Conservation (phyloP, 805 yeast species). For the Zygotorulaspora chibaensis region DNA sequence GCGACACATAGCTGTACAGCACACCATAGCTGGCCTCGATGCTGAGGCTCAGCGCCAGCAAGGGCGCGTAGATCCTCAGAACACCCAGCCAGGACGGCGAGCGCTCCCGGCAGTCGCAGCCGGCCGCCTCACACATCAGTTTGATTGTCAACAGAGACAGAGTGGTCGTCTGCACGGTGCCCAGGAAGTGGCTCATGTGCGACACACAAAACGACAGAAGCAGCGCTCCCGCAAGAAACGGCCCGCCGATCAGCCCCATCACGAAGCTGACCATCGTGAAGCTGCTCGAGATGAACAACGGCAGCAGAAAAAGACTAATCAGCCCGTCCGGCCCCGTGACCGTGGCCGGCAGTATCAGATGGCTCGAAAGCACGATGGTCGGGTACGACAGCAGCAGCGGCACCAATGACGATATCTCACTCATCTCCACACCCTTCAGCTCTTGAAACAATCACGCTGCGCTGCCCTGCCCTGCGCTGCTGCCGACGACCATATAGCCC, state of each 20-base stretch:
- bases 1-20: slow-evolving; percentile 1
- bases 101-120: not conserved
- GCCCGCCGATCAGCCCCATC: not conserved
- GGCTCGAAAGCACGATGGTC: slow-evolving; percentile 30
- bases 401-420: slow-evolving; percentile 19
- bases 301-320: slow-evolving; percentile 15
- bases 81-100: not conserved
- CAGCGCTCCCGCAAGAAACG: not conserved
- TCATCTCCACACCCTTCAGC: not conserved
- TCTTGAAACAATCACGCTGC: not conserved
- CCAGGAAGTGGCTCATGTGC: slow-evolving; percentile 7
- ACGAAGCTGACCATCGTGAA: slow-evolving; percentile 10
- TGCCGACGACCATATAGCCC: not conserved
- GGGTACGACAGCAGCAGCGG: slow-evolving; percentile 34
- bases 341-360: slow-evolving; percentile 21
- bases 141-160: slow-evolving; percentile 18
- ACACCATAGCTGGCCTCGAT: slow-evolving; percentile 1
- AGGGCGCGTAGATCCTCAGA: slow-evolving; percentile 4
- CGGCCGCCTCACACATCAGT: slow-evolving; percentile 1
- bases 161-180: slow-evolving; percentile 16
- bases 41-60: slow-evolving; percentile 4
- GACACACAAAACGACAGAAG: slow-evolving; percentile 6
- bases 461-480: not conserved
- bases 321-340: not conserved
- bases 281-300: slow-evolving; percentile 19